phyloP scores from a whole-genome alignment of 2,329 filamentous ascomycete genomes.

The Aspergillus amoenus region DNA sequence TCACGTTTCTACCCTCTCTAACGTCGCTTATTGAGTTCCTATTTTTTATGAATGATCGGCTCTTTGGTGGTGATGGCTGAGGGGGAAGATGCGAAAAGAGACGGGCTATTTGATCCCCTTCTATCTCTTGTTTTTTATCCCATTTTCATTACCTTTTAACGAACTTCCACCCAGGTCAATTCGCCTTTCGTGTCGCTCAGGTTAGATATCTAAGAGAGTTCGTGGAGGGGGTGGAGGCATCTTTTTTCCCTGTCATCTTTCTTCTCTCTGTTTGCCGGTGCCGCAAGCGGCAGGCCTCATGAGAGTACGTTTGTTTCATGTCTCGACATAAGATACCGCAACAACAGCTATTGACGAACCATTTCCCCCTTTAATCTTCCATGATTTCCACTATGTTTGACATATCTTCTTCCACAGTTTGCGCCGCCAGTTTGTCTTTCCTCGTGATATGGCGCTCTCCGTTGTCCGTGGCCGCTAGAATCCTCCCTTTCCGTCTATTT shows the following conservation, averaged over 20 bases:
- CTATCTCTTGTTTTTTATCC: conserved; percentile 5
- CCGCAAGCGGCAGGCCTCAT: conserved; percentile 24
- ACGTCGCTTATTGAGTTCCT: conserved; percentile 17
- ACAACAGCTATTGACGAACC: conserved; percentile 36
- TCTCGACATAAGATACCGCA: conserved; percentile 38
- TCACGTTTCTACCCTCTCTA: conserved; percentile 18
- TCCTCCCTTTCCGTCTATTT: background rate
- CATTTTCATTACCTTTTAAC: background rate
- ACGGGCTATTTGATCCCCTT: conserved; percentile 1
- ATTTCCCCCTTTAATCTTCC: conserved; percentile 4
- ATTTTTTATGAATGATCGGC: conserved; percentile 13
- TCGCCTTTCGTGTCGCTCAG: conserved; percentile 15
- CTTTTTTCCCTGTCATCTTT: conserved; percentile 10
- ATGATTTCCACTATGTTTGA: conserved; percentile 7
- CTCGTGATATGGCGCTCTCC: background rate
- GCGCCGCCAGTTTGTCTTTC: conserved; percentile 1
- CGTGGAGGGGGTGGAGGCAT: conserved; percentile 15
- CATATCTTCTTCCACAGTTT: conserved; percentile 6
- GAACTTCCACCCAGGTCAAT: background rate
- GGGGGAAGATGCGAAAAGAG: conserved; percentile 11
- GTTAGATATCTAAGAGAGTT: conserved; percentile 15
- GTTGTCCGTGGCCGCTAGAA: conserved; percentile 1
- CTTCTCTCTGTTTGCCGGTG: conserved; percentile 15
- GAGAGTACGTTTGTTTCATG: conserved; percentile 33
- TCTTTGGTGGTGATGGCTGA: conserved; percentile 14